Base-by-base conservation (phyloP, 805 yeast genomes). In the Priceomyces melissophilus region DNA sequence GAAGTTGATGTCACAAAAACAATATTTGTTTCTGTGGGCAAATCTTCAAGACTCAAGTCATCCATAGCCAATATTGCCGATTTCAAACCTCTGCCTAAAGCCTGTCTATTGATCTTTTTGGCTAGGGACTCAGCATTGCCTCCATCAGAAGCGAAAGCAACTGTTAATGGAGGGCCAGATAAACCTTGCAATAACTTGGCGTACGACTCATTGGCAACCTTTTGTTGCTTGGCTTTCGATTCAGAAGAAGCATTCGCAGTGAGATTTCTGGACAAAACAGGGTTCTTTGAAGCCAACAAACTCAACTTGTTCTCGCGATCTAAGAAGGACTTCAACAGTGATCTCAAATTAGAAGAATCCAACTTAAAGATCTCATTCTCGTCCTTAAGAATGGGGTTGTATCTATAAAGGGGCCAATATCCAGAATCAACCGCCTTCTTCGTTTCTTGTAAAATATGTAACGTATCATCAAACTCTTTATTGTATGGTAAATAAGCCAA, bases 351-450 rank as follows among this genome's bases (percentile, higher is more conserved):
- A 11, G 90, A 80, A 4, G 97, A 89, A 61, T 91, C 97, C 40
- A 91, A 74, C 53, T 79, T 79, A 75, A 91, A 91, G n/a, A 80
- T 77, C 28, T 69, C 73, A 3, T 65, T 59, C 12, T 68, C 75
- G 29, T 67, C 68, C 35, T 71, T 75, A 37, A 73, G 61, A 8
- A 61, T 48, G 41, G 97, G 96, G 52, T 87, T 76, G 67, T 76
- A 91, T 59, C 96, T 76, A 69, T 90, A 91, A 46, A 91, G 74
- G 36, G 98, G 98, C 95, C 97, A 89, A 68, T 84, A 84, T n/a
- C 98, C 98, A 27, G 89, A 71, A 54, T 87, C 96, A 35, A 91
- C 95, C 15, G 96, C 91, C 47, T 67, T 69, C 63, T 91, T 91
- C 27, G 97, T 90, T 60, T 87, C 93, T 60, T 85, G 82, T 53